phyloP scores from a whole-genome alignment of 2,329 filamentous ascomycete genomes.

The Chrysoporthe deuterocubensis region DNA sequence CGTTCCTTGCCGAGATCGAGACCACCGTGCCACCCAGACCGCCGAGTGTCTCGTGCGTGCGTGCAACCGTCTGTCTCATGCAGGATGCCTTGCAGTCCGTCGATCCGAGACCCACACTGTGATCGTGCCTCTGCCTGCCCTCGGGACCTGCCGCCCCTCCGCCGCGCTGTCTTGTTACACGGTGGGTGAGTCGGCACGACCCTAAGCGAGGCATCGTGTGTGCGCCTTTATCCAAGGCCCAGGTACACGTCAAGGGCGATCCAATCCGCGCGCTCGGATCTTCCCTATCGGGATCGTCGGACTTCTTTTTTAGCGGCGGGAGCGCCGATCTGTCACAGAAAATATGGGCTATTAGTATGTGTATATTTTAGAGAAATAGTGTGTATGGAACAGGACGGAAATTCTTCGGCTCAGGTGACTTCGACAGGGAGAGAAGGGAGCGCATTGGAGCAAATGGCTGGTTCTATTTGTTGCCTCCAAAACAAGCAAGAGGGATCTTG shows the following conservation, averaged over 20 bases:
- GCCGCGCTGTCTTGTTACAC: not conserved
- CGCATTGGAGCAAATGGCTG: constrained; percentile 27
- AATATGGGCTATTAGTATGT: constrained; percentile 28
- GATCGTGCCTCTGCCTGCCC: not conserved
- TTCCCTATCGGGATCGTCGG: not conserved
- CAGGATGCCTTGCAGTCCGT: constrained; percentile 8
- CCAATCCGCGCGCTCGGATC: not conserved
- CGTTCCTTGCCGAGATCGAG: not conserved
- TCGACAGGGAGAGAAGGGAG: not conserved
- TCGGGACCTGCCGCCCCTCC: too few species aligned
- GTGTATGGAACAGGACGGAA: constrained; percentile 14
- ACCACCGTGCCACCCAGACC: not conserved
- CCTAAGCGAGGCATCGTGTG: not conserved
- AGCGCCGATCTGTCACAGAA: constrained; percentile 33
- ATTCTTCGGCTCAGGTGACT: constrained; percentile 29
- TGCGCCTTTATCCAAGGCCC: not conserved
- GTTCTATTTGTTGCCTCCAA: constrained; percentile 26
- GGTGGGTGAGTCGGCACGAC: not conserved
- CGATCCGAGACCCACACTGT: constrained; percentile 1
- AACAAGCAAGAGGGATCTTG: constrained; percentile 13
- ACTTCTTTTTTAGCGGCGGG: constrained; percentile 24
- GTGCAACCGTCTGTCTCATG: not conserved
- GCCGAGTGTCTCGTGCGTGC: not conserved
- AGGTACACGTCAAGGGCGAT: not conserved
- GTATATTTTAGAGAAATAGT: constrained; percentile 11